A percentile compares a stretch with the other conserved stretches of the same genome.
These are phyloP conservation scores for Nectriaceae sp. DNA, from an alignment of 2,329 filamentous ascomycete genomes.

Conservation along the genomic window DNA sequence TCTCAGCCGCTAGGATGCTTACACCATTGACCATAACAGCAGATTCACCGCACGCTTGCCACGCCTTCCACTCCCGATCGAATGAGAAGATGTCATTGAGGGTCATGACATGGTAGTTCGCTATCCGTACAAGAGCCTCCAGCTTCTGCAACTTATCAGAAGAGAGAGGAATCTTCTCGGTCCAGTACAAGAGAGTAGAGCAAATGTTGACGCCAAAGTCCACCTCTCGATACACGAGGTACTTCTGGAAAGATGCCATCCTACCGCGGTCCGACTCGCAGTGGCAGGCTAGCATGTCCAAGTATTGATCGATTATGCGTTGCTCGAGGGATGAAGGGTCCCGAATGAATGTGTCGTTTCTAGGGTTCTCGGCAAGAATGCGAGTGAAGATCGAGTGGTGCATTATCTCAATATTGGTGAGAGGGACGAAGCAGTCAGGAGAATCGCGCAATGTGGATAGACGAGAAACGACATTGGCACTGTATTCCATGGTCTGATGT, in stretches of 20 bases:
- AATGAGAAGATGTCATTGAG: slow-evolving; percentile 17
- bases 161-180: slow-evolving; percentile 7
- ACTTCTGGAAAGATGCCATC: slow-evolving; percentile 9
- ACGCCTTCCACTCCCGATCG: slow-evolving; percentile 9
- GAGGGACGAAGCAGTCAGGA: slow-evolving; percentile 9
- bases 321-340: background rate
- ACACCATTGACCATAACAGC: slow-evolving; percentile 13
- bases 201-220: slow-evolving; percentile 17
- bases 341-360: background rate
- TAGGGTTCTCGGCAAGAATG: slow-evolving; percentile 2
- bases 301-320: slow-evolving; percentile 10
- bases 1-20: slow-evolving; percentile 8
- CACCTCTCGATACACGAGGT: slow-evolving; percentile 8
- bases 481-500: slow-evolving; percentile 9
- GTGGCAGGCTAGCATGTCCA: slow-evolving; percentile 14
- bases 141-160: background rate
- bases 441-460: slow-evolving; percentile 8
- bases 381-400: slow-evolving; percentile 13
- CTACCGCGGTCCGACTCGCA: slow-evolving; percentile 9
- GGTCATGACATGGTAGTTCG: slow-evolving; percentile 14
- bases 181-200: slow-evolving; percentile 13
- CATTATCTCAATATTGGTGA: slow-evolving; percentile 12
- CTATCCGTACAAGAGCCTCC: slow-evolving; percentile 7
- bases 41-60: slow-evolving; percentile 3
- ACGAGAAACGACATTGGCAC: slow-evolving; percentile 3